A percentile compares a stretch with the other conserved stretches of the same genome.
phyloP scores from a whole-genome alignment of 352 stramenopile genomes.

The Globisporangium sylvaticum region DNA sequence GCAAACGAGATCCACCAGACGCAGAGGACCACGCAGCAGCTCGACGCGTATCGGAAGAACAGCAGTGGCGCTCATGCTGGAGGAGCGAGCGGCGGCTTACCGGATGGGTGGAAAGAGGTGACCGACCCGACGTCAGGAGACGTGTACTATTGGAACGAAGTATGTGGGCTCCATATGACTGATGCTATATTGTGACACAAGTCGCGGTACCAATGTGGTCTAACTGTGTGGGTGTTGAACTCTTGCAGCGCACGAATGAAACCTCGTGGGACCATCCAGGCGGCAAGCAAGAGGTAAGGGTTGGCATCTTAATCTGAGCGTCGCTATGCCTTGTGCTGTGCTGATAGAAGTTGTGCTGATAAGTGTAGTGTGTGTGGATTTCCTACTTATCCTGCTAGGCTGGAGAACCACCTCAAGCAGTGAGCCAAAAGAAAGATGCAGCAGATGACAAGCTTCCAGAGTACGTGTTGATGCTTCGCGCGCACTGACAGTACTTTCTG shows the following conservation, averaged over 20 bases:
- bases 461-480: neutral
- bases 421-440: neutral
- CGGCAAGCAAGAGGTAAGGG: conserved; percentile 3
- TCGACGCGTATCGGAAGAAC: conserved; percentile 1
- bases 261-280: conserved; percentile 68
- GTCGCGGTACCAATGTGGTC: neutral
- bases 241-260: conserved; percentile 57
- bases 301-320: neutral
- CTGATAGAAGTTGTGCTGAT: neutral
- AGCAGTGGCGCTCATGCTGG: neutral
- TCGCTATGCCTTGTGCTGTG: neutral
- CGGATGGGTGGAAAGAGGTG: conserved; percentile 50
- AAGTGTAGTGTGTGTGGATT: neutral
- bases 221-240: neutral
- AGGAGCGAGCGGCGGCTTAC: conserved; percentile 16
- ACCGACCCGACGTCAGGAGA: conserved; percentile 47
- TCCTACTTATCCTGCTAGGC: neutral
- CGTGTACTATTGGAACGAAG: conserved; percentile 82
- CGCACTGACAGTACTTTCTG: no score
- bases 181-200: neutral
- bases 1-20: conserved; percentile 40
- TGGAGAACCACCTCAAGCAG: neutral
- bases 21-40: conserved; percentile 17
- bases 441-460: neutral
- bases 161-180: conserved; percentile 10